Base-by-base conservation (phyloP, 257 asterid genomes). In the Voacanga thouarsii region DNA sequence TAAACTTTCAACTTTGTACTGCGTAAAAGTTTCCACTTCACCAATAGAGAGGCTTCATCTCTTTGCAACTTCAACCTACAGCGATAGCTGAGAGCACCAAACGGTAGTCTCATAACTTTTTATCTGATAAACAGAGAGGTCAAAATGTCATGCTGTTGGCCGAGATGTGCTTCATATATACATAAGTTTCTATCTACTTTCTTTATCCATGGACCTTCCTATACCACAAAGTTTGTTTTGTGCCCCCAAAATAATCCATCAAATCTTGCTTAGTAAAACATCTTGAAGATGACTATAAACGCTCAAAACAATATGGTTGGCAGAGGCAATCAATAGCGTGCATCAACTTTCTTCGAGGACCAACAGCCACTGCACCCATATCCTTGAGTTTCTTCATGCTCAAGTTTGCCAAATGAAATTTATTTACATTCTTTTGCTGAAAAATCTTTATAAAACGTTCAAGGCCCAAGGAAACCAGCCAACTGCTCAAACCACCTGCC, bases 321-420 rank as follows among this genome's bases (percentile, higher is more conserved):
- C 97, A 95, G 75, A 95, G 89, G 88, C 99, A 91, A 65, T 91
- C 93, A 37, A 95, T 90, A 74, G 98, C 99, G 72, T 92, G 99
- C 85, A 95, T 88, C 81, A 95, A 89, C 85, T 95, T 95, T 80
- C 99, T 89, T 88, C 98, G 84, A 8, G 99, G 97, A 21, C 98
- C 99, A 69, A 95, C 92, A 23, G 97, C 96, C 59, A 78, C 84
- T 7, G 89, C 84, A 30, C 99, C 99, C 97, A 92, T 92, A 57
- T 91, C 96, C 83, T 93, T 91, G 64, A 95, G 96, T 88, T 95
- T 92, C 71, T 88, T 79, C 96, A 93, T 91, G 72, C 89, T 90
- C 71, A 95, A 87, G 82, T 83, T 91, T 21, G 94, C 92, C 84
- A 95, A 86, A 80, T 92, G 97, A 86, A 89, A 93, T 77, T 80